A percentile compares a stretch with the other conserved stretches of the same genome.
Conservation (phyloP, 495 filamentous ascomycete genomes). For the Lepraria neglecta region DNA sequence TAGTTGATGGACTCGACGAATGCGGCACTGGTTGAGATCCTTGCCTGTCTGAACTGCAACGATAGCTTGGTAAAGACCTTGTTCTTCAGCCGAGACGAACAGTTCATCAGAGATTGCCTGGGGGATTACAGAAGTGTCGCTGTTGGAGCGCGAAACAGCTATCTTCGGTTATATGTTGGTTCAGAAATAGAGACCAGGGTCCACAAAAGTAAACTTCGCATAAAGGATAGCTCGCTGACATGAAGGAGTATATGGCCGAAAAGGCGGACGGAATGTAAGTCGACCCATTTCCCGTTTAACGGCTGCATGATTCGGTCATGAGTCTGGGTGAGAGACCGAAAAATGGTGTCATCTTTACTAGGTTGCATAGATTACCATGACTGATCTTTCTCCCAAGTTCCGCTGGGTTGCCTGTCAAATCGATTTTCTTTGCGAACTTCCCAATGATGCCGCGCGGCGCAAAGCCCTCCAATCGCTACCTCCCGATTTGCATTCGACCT, state of each 20-base stretch:
- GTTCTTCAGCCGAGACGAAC: conserved; percentile 30
- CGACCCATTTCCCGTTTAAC: too few species aligned
- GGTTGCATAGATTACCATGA: too few species aligned
- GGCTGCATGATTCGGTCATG: too few species aligned
- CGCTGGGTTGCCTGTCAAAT: conserved; percentile 11
- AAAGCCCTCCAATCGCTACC: not conserved
- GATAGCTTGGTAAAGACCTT: conserved; percentile 24
- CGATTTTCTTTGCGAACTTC: not conserved
- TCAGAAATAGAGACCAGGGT: conserved; percentile 34
- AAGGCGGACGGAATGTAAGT: too few species aligned
- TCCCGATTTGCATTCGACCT: conserved; percentile 26
- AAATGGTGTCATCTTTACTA: too few species aligned
- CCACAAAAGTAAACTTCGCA: conserved; percentile 22
- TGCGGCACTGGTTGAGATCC: too few species aligned
- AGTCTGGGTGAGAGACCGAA: too few species aligned
- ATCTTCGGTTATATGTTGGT: conserved; percentile 32
- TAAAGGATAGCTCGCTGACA: conserved; percentile 19
- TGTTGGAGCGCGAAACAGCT: conserved; percentile 32
- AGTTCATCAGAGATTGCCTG: conserved; percentile 25
- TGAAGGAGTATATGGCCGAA: too few species aligned
- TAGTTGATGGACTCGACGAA: too few species aligned
- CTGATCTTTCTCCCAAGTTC: conserved; percentile 24
- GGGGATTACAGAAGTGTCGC: conserved; percentile 27
- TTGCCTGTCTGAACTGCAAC: not conserved
- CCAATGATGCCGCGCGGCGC: not conserved